phyloP scores from a whole-genome alignment of 768 basidiomycete species.

The Suillus discolor region DNA sequence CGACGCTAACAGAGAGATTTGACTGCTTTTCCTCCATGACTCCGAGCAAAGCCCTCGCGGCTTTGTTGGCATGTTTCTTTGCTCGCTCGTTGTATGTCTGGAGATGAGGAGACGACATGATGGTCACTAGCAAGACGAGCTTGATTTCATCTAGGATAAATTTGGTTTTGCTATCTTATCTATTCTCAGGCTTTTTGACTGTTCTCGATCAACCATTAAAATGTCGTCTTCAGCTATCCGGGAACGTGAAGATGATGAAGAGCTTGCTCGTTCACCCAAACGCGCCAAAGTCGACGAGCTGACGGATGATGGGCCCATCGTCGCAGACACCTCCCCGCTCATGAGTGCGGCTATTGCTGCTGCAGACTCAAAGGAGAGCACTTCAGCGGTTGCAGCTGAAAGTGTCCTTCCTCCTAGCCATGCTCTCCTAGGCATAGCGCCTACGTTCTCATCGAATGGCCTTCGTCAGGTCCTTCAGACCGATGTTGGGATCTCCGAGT shows the following conservation, averaged over 20 bases:
- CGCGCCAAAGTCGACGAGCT: slow-evolving; percentile 36
- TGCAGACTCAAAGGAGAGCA: slow-evolving; percentile 11
- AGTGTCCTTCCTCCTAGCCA: slow-evolving; percentile 75
- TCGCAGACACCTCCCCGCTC: slow-evolving; percentile 14
- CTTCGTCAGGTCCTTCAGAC: slow-evolving; percentile 67
- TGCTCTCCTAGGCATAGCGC: slow-evolving; percentile 60
- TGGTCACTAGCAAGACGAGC: slow-evolving; percentile 10
- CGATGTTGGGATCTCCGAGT: slow-evolving; percentile 91
- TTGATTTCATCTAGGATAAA: background rate
- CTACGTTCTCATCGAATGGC: slow-evolving; percentile 49
- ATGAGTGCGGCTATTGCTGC: background rate
- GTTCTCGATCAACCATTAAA: slow-evolving; percentile 6
- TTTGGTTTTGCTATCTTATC: slow-evolving; percentile 12
- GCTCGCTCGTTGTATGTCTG: slow-evolving; percentile 68
- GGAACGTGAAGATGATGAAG: slow-evolving; percentile 54
- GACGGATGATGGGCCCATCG: slow-evolving; percentile 15
- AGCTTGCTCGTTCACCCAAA: slow-evolving; percentile 41
- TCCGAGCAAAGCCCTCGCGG: slow-evolving; percentile 76
- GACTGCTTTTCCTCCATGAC: slow-evolving; percentile 85
- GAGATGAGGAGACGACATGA: slow-evolving; percentile 40
- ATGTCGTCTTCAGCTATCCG: slow-evolving; percentile 40
- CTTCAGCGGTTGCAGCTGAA: slow-evolving; percentile 20
- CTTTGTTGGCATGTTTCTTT: slow-evolving; percentile 62
- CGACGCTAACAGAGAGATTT: slow-evolving; percentile 95
- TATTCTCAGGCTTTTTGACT: slow-evolving; percentile 6